Evolutionary conservation across 192 early-diverging fungal species (phyloP), one percentile per base, ranked within the genome.

Genomic region (Backusella luteola): DNA sequence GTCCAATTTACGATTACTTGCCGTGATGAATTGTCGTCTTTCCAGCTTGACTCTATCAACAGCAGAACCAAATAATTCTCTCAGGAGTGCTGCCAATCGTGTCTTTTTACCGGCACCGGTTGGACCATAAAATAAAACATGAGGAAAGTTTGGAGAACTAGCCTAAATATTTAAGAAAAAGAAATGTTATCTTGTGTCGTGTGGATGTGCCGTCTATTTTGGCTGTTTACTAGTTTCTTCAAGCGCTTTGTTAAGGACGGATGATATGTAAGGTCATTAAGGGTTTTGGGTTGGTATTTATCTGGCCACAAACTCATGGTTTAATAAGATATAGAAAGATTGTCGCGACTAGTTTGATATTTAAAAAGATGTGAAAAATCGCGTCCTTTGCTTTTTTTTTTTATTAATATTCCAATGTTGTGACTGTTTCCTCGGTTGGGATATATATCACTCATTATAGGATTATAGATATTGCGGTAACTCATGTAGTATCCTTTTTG

Each of bases 31-130:
- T 32, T 87, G 84, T 26, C 95, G 90, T 71, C 93, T 85, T 81
- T 97, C 96, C 66, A 97, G 90, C 85, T 97, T 97, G 75, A 99
- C 94, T 88, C 96, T 97, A 75, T 97, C 95, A 35, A 94, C 96
- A 21, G 93, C 88, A 14, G 91, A 84, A 19, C 98, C 98, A 86
- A 92, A 99, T 19, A 99, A 83, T 73, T 97, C 96, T 67, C 89
- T 86, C 44, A 99, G 85, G 0, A 96, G 78, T 29, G 95, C 94
- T 26, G 91, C 87, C 41, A 99, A 93, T 23, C 98, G 87, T 44
- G 98, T 99, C 76, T 97, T 97, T 86, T 99, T 98, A 21, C 98
- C 98, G 0, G 96, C 94, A 26, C 98, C 98, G 2, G 94, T 88
- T 3, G 98, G 98, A 7, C 98, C 98, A 84, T 97, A 99, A 34